phyloP scores from a whole-genome alignment of 495 filamentous ascomycete species.

The Xylaria acuta region DNA sequence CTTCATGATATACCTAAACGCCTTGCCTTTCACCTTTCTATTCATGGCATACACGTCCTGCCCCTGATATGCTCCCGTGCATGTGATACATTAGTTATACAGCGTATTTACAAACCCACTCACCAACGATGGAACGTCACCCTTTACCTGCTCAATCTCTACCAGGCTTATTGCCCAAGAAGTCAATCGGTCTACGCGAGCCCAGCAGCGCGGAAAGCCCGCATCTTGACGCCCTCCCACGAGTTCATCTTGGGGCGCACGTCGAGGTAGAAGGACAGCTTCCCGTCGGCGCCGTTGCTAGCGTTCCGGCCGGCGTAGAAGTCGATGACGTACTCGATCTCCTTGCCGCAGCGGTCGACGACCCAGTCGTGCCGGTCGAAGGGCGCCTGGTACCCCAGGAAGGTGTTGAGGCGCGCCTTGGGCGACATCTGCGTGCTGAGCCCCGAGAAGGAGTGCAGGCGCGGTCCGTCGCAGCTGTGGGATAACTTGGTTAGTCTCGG shows the following conservation, averaged over 20 bases:
- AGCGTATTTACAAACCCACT: constrained; percentile 27
- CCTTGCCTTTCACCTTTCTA: constrained; percentile 24
- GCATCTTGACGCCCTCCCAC: constrained; percentile 89
- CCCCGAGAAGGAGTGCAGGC: constrained; percentile 82
- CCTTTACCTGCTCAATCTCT: too few relatives aligned
- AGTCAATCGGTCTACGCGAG: constrained; percentile 53
- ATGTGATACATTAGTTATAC: constrained; percentile 25
- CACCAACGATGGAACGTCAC: constrained; percentile 25
- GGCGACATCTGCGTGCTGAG: constrained; percentile 76
- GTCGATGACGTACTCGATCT: constrained; percentile 95
- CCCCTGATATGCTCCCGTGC: constrained; percentile 4
- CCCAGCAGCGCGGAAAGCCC: constrained; percentile 68
- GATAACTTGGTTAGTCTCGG: neutral
- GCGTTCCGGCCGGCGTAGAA: constrained; percentile 85
- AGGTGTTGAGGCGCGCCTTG: constrained; percentile 77
- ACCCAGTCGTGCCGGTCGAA: constrained; percentile 99
- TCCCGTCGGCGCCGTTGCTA: constrained; percentile 57
- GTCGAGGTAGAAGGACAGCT: constrained; percentile 91
- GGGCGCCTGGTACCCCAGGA: constrained; percentile 85
- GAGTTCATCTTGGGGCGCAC: constrained; percentile 94
- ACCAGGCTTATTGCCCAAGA: too few relatives aligned
- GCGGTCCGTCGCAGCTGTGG: constrained; percentile 76
- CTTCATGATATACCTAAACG: constrained; percentile 29
- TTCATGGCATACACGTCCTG: neutral
- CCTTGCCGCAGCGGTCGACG: constrained; percentile 88